Conservation (phyloP, 495 filamentous ascomycete genomes). For the Melanomma pulvis-pyrius region DNA sequence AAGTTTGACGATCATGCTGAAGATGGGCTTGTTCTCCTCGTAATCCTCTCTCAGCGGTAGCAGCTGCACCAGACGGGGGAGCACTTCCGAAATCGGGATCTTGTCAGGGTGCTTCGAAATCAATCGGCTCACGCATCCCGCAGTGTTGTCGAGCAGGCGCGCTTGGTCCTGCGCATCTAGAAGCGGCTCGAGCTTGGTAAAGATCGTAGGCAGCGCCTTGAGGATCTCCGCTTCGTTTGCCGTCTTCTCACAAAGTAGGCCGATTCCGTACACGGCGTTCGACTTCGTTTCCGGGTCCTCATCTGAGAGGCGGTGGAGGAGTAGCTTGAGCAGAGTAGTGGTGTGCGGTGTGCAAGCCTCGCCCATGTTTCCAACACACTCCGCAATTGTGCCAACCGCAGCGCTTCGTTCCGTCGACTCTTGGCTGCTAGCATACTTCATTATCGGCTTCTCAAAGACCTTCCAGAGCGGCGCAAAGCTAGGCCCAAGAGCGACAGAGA, state of each 20-base stretch:
- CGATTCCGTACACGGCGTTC: slow-evolving; percentile 89
- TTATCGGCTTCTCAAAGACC: slow-evolving; percentile 84
- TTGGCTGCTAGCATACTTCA: slow-evolving; percentile 82
- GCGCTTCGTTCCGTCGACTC: slow-evolving; percentile 85
- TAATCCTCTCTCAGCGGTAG: slow-evolving; percentile 92
- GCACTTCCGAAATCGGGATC: slow-evolving; percentile 76
- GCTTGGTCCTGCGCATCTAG: slow-evolving; percentile 69
- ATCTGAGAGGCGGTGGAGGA: slow-evolving; percentile 84
- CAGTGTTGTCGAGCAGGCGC: slow-evolving; percentile 87
- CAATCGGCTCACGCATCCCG: slow-evolving; percentile 90
- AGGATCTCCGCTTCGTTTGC: slow-evolving; percentile 70
- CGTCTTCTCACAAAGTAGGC: slow-evolving; percentile 79
- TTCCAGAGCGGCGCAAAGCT: slow-evolving; percentile 88
- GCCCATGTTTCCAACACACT: slow-evolving; percentile 87
- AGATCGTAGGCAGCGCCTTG: slow-evolving; percentile 72
- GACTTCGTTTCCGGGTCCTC: slow-evolving; percentile 91
- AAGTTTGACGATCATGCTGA: slow-evolving; percentile 80
- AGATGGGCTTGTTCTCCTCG: slow-evolving; percentile 94
- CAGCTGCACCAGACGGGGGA: slow-evolving; percentile 75
- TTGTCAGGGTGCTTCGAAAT: slow-evolving; percentile 78
- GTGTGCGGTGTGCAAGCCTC: slow-evolving; percentile 76
- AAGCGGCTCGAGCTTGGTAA: slow-evolving; percentile 80
- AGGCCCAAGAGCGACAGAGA: slow-evolving; percentile 78
- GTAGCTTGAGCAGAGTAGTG: slow-evolving; percentile 68
- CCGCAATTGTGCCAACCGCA: slow-evolving; percentile 87